These are phyloP conservation scores for Pseudoneurospora amorphoporcata DNA, from an alignment of 495 filamentous ascomycete species.

Conservation along the genomic window DNA sequence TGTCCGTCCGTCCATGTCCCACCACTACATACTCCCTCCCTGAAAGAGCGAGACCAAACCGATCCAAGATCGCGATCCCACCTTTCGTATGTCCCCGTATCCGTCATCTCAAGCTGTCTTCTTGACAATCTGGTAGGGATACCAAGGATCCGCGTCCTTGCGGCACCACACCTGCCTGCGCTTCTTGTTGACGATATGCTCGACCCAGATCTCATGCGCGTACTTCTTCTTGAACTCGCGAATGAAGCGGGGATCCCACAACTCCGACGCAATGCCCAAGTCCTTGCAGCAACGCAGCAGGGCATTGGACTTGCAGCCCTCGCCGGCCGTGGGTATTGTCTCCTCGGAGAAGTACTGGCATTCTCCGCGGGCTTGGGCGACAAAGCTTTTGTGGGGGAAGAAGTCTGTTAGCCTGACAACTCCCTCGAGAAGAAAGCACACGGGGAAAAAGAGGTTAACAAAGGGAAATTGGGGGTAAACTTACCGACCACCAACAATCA, in stretches of 20 bases:
- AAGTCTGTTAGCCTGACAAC: neutral
- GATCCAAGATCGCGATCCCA: neutral
- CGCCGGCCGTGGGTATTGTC: slow-evolving; percentile 90
- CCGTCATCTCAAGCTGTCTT: neutral
- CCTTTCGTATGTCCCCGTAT: neutral
- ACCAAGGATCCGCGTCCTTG: slow-evolving; percentile 71
- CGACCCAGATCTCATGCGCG: slow-evolving; percentile 63
- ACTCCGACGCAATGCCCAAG: slow-evolving; percentile 83
- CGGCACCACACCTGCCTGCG: slow-evolving; percentile 76
- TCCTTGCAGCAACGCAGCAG: slow-evolving; percentile 97
- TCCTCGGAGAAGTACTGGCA: slow-evolving; percentile 89
- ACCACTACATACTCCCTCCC: neutral
- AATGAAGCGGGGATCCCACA: slow-evolving; percentile 95
- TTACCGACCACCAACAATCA: slow-evolving; percentile 82
- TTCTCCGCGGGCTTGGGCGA: slow-evolving; percentile 88
- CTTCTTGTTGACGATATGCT: slow-evolving; percentile 64
- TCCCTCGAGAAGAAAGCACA: neutral
- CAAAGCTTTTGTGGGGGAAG: slow-evolving; percentile 45
- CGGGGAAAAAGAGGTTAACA: neutral
- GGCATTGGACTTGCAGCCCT: slow-evolving; percentile 95
- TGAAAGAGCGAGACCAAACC: neutral
- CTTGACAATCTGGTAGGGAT: slow-evolving; percentile 47
- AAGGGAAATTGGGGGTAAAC: slow-evolving; percentile 19
- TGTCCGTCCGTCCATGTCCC: neutral
- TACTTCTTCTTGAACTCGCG: slow-evolving; percentile 51